Evolutionary conservation across 2,329 filamentous ascomycete genomes (phyloP), one percentile per base, ranked within the genome.

Genomic region (Aspergillus oerlinghausenensis): DNA sequence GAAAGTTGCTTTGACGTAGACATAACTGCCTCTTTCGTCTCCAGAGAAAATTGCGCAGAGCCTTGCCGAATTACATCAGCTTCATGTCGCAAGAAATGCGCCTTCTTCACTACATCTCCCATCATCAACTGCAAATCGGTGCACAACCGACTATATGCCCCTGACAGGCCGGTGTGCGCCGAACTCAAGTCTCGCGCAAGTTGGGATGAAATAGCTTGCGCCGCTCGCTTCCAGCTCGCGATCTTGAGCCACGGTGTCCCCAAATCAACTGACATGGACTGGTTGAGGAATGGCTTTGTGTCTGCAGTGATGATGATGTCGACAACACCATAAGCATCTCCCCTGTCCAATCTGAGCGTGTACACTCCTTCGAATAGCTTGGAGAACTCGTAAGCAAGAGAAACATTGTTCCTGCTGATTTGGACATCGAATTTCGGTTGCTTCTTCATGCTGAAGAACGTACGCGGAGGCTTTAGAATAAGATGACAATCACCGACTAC

Each of bases 401-500:
- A 60, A 17, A 71, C 69, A 26, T 73, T 74, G n/a, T 68, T 67
- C 52, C 78, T 77, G 28, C 68, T 73, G 49, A 84, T 75, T 49
- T 75, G 74, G 40, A 84, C 78, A 51, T 77, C 73, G 54, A 85
- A 76, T 28, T 75, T 77, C 14, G 75, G 73, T 17, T 74, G 73
- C 62, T 76, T 81, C 61, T 75, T 79, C 50, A 72, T 67, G 40
- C 69, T 69, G 4, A 69, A 61, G 55, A 80, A 71, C 25, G 72
- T 72, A 32, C 72, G 71, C 7, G 80, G 79, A 8, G 80, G 77
- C 47, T 77, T 78, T 51, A 84, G 73, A 47, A 82, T 68, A 55
- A 84, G 77, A 62, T 83, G 80, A 50, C 77, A 77, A 58, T 83
- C 78, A 4, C 79, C 80, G 59, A 82, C 75, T n/a, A 79, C 74